phyloP scores from a whole-genome alignment of 1,139 yeast species.

The Diutina scorzettiae region DNA sequence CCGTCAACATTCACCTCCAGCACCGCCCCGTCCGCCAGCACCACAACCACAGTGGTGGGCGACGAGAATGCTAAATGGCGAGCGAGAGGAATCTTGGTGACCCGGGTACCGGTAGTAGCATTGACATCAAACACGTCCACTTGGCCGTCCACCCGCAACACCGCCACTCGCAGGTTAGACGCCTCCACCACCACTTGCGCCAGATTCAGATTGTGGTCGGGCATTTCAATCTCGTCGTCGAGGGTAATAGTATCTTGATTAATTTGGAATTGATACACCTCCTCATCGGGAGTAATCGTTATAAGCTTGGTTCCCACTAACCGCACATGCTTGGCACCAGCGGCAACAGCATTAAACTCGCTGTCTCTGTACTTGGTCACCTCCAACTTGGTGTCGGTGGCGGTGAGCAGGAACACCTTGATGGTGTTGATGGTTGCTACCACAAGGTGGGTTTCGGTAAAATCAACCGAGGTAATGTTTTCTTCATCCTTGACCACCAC shows the following conservation, averaged over 20 bases:
- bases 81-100: conserved; percentile 43
- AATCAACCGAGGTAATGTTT: conserved; percentile 58
- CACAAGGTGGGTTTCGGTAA: conserved; percentile 47
- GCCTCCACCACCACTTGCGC: conserved; percentile 31
- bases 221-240: conserved; percentile 29
- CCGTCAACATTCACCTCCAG: conserved; percentile 43
- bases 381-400: conserved; percentile 28
- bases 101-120: conserved; percentile 11
- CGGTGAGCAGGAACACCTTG: conserved; percentile 50
- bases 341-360: conserved; percentile 27
- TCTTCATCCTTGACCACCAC: conserved; percentile 66
- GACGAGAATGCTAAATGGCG: conserved; percentile 48
- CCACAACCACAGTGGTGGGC: conserved; percentile 42
- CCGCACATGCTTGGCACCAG: conserved; percentile 47
- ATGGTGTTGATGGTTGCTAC: conserved; percentile 63
- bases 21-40: conserved; percentile 65
- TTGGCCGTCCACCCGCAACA: conserved; percentile 48
- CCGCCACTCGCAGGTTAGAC: conserved; percentile 33
- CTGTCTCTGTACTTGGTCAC: conserved; percentile 44
- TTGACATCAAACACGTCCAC: conserved; percentile 39
- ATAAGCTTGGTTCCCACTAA: conserved; percentile 23
- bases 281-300: conserved; percentile 56
- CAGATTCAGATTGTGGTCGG: conserved; percentile 18
- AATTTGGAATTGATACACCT: conserved; percentile 39
- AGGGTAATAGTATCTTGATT: conserved; percentile 17